Conservation (phyloP, 2,329 filamentous ascomycete genomes). For the Aphanoascus verrucosus region DNA sequence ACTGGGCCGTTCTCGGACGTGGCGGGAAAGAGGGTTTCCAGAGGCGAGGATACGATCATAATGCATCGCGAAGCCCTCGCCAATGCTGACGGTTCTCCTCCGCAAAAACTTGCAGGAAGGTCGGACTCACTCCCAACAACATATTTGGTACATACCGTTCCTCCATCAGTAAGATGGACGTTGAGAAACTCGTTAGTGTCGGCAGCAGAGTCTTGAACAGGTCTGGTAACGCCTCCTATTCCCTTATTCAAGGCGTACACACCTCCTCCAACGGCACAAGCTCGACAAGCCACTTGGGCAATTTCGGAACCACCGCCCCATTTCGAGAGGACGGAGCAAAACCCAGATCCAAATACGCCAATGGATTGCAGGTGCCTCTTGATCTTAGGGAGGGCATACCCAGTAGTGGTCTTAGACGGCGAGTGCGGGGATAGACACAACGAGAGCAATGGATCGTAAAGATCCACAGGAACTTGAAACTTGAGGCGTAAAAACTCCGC, state of each 20-base stretch:
- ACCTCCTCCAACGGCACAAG: slow-evolving; percentile 79
- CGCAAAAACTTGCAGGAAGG: slow-evolving; percentile 20
- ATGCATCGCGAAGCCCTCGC: slow-evolving; percentile 50
- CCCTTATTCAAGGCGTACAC: slow-evolving; percentile 76
- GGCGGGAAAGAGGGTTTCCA: slow-evolving; percentile 57
- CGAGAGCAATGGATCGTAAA: slow-evolving; percentile 56
- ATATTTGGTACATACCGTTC: slow-evolving; percentile 28
- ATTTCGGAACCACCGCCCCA: slow-evolving; percentile 87
- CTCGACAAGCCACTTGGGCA: slow-evolving; percentile 80
- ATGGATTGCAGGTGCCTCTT: slow-evolving; percentile 74
- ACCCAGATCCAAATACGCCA: slow-evolving; percentile 77
- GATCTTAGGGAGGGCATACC: slow-evolving; percentile 62
- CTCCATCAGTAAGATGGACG: slow-evolving; percentile 29
- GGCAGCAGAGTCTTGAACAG: slow-evolving; percentile 8
- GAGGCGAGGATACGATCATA: slow-evolving; percentile 55
- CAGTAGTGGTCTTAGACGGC: slow-evolving; percentile 46
- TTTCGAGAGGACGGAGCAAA: slow-evolving; percentile 81
- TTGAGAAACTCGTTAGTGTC: slow-evolving; percentile 19
- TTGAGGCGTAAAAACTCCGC: slow-evolving; percentile 38
- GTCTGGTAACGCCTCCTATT: slow-evolving; percentile 34
- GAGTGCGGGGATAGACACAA: slow-evolving; percentile 62
- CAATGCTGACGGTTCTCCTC: slow-evolving; percentile 13
- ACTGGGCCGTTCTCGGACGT: slow-evolving; percentile 63
- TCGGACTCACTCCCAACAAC: slow-evolving; percentile 32
- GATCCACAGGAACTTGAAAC: slow-evolving; percentile 56